Evolutionary conservation across 805 yeast species (phyloP).

Genomic region (Lipomyces japonicus): DNA sequence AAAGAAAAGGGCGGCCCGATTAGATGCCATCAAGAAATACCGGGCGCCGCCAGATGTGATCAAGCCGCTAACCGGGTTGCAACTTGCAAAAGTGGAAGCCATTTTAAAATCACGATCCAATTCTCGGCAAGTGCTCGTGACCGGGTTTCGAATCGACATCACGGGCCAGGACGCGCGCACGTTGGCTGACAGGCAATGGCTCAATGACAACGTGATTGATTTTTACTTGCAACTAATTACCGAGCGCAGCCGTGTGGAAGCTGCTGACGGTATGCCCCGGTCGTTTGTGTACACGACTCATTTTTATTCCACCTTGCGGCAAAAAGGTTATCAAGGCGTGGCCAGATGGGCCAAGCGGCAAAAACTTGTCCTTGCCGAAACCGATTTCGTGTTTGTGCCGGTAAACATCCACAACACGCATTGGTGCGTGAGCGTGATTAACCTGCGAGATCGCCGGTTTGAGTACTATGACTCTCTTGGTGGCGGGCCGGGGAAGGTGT

Average conservation of each 20-base stretch:
- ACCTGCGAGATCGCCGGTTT: slow-evolving; percentile 56
- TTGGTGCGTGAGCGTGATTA: slow-evolving; percentile 85
- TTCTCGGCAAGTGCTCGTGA: slow-evolving; percentile 32
- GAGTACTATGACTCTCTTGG: slow-evolving; percentile 74
- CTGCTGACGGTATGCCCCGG: slow-evolving; percentile 31
- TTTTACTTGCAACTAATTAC: slow-evolving; percentile 61
- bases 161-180: slow-evolving; percentile 66
- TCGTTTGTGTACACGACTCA: slow-evolving; percentile 81
- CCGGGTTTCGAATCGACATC: slow-evolving; percentile 51
- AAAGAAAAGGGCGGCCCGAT: slow-evolving; percentile 24
- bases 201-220: slow-evolving; percentile 88
- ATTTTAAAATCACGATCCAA: slow-evolving; percentile 37
- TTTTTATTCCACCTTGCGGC: slow-evolving; percentile 68
- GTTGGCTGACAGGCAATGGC: slow-evolving; percentile 68
- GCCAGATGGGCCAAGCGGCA: slow-evolving; percentile 79
- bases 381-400: slow-evolving; percentile 73
- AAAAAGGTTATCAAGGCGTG: slow-evolving; percentile 76
- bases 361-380: slow-evolving; percentile 58
- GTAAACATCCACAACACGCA: slow-evolving; percentile 80
- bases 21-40: slow-evolving; percentile 19
- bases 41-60: slow-evolving; percentile 30
- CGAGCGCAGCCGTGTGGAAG: slow-evolving; percentile 41
- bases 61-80: slow-evolving; percentile 36
- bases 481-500: slow-evolving; percentile 41
- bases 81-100: slow-evolving; percentile 38